A percentile compares a stretch with the other conserved stretches of the same genome.
Conservation (phyloP, 345 rosid species). For the Acer saccharum region DNA sequence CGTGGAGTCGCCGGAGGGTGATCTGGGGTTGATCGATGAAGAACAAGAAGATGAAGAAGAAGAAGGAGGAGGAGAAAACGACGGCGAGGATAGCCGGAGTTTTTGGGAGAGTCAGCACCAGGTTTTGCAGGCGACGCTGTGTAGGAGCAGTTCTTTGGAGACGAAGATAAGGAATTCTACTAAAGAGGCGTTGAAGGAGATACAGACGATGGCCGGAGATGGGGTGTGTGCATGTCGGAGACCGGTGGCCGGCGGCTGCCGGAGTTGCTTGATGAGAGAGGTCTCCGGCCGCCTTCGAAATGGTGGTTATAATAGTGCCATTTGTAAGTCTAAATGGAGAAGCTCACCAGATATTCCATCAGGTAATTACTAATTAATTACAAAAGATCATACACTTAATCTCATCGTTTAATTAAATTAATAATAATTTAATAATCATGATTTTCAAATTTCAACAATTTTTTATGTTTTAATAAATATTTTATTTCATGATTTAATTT, state of each 20-base stretch:
- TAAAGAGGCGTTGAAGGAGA: constrained; percentile 45
- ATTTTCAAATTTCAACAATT: too few relatives aligned
- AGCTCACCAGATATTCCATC: constrained; percentile 52
- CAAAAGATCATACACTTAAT: neutral
- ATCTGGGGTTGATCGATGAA: neutral
- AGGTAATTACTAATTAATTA: constrained; percentile 34
- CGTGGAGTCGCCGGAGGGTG: neutral
- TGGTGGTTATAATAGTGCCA: constrained; percentile 43
- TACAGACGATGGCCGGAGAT: constrained; percentile 12
- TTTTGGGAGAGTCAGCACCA: constrained; percentile 63
- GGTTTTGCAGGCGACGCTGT: constrained; percentile 46
- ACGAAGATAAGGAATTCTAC: constrained; percentile 48
- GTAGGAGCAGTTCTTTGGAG: constrained; percentile 53
- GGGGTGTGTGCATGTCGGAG: constrained; percentile 41
- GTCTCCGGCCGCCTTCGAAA: constrained; percentile 43
- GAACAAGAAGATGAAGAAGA: constrained; percentile 22
- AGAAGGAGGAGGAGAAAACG: constrained; percentile 25
- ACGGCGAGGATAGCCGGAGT: constrained; percentile 31
- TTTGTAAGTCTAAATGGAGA: constrained; percentile 67
- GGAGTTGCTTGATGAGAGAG: constrained; percentile 48
- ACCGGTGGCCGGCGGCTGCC: constrained; percentile 35
- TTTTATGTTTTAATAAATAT: too few relatives aligned
- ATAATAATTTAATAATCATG: too few relatives aligned
- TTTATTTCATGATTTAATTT: too few relatives aligned
- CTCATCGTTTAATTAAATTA: too few relatives aligned